Evolutionary conservation across 2,329 filamentous ascomycete species (phyloP).

Genomic region (Venturiaceae sp.): DNA sequence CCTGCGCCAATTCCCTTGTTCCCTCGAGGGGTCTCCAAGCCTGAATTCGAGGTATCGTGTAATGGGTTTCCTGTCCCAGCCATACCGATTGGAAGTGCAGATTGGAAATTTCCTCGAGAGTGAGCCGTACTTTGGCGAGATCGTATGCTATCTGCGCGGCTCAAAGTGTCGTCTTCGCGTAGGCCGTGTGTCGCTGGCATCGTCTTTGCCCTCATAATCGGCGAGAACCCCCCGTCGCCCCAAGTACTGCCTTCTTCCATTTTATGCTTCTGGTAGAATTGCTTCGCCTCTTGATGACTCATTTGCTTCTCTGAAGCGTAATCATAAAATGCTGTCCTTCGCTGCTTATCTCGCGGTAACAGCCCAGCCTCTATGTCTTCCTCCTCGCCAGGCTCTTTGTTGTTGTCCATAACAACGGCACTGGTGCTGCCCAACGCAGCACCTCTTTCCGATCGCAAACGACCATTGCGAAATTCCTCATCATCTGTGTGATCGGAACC

Average conservation of each 20-base stretch:
- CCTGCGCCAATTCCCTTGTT: conserved; percentile 14
- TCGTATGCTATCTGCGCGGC: conserved; percentile 31
- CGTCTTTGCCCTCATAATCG: conserved; percentile 33
- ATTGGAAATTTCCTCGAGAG: conserved; percentile 12
- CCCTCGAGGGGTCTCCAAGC: not conserved
- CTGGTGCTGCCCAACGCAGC: not conserved
- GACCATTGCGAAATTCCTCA: not conserved
- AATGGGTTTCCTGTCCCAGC: conserved; percentile 6
- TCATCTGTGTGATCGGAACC: not conserved
- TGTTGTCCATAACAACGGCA: not conserved
- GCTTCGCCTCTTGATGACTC: conserved; percentile 87
- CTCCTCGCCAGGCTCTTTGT: not conserved
- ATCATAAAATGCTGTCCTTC: conserved; percentile 82
- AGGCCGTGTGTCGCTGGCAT: conserved; percentile 20
- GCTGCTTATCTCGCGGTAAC: conserved; percentile 42
- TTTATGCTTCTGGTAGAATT: conserved; percentile 89
- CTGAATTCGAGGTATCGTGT: not conserved
- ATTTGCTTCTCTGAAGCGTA: conserved; percentile 88
- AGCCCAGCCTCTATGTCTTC: conserved; percentile 16
- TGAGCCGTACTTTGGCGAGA: conserved; percentile 25
- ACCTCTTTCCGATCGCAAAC: not conserved
- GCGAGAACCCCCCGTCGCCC: conserved; percentile 21
- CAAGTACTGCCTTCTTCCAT: conserved; percentile 22
- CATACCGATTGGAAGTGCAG: conserved; percentile 21
- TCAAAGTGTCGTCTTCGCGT: conserved; percentile 28